Conservation (phyloP, 495 filamentous ascomycete genomes). For the Darksidea phi region DNA sequence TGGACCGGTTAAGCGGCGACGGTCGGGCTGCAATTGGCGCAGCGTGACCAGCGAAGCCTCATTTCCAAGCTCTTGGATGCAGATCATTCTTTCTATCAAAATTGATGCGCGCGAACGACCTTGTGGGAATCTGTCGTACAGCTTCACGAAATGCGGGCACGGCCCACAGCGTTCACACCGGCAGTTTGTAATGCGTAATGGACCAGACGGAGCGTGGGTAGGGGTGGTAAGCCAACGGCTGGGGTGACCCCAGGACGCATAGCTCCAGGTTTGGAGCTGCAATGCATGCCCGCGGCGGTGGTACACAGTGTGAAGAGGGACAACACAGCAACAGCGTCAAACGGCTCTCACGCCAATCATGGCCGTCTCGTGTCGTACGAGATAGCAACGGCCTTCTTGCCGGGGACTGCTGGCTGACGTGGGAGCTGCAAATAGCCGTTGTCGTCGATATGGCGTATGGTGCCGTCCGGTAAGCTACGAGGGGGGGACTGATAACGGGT, state of each 20-base stretch:
- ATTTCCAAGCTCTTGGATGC: constrained; percentile 19
- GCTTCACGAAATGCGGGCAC: not conserved
- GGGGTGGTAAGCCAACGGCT: too few relatives aligned
- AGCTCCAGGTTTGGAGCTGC: too few relatives aligned
- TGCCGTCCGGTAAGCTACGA: constrained; percentile 9
- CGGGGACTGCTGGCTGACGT: constrained; percentile 15
- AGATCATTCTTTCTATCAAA: constrained; percentile 14
- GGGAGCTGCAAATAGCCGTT: constrained; percentile 29
- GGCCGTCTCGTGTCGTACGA: constrained; percentile 23
- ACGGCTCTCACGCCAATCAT: constrained; percentile 14
- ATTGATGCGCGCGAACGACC: constrained; percentile 1
- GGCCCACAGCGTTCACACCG: too few relatives aligned
- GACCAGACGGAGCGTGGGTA: too few relatives aligned
- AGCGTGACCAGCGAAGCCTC: constrained; percentile 18
- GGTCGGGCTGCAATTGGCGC: constrained; percentile 20
- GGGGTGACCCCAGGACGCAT: too few relatives aligned
- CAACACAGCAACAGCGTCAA: constrained; percentile 1
- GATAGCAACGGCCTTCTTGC: not conserved
- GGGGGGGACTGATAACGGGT: not conserved
- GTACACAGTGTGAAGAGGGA: constrained; percentile 6
- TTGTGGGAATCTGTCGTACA: not conserved
- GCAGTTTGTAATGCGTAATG: too few relatives aligned
- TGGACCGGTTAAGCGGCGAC: constrained; percentile 7
- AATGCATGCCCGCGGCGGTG: not conserved
- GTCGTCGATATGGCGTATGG: constrained; percentile 13